Base-by-base conservation (phyloP, 2,329 filamentous ascomycete genomes). In the Colletotrichum costaricense region DNA sequence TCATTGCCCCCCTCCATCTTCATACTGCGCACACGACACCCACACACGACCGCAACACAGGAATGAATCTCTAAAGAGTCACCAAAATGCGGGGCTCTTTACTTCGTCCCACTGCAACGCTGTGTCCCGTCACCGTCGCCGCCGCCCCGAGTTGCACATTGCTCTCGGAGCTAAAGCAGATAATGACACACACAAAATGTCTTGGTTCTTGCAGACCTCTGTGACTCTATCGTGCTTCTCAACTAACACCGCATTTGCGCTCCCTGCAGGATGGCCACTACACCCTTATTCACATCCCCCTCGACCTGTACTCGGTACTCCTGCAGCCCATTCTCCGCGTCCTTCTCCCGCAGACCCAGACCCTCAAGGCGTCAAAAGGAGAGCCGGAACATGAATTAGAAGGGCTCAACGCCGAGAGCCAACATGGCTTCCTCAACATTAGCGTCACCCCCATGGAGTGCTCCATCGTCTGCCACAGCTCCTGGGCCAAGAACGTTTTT, bases 361-460 rank as follows among this genome's bases (percentile, higher is more conserved):
- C 80, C 69, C 76, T 84, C 68, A 77, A 77, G 81, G 85, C 77
- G 78, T 82, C 75, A 71, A 73, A 72, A 69, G 80, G 81, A 65
- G 81, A 80, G 26, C 78, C 82, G 63, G 80, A 84, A 73, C 79
- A 81, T 62, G 79, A 81, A 56, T 80, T 86, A 57, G 85, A 87
- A 73, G 88, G 86, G 22, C 82, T 89, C 56, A 87, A 85, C 4
- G 74, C 83, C 56, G 87, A 89, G 75, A 84, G 86, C 74, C 88
- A 88, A 79, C 93, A 97, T 82, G 91, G 92, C 57, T 98, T 99
- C 82, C 89, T 98, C 81, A 98, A 98, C 82, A 92, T 99, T 77
- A 97, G 94, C 75, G 90, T 98, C 78, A 98, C 95, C 0, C 94
- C 95, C 0, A 90, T 97, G 68, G 97, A 98, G 83, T 97, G 95